Conservation (phyloP, 2,329 filamentous ascomycete species). For the Diplodia sapinea region DNA sequence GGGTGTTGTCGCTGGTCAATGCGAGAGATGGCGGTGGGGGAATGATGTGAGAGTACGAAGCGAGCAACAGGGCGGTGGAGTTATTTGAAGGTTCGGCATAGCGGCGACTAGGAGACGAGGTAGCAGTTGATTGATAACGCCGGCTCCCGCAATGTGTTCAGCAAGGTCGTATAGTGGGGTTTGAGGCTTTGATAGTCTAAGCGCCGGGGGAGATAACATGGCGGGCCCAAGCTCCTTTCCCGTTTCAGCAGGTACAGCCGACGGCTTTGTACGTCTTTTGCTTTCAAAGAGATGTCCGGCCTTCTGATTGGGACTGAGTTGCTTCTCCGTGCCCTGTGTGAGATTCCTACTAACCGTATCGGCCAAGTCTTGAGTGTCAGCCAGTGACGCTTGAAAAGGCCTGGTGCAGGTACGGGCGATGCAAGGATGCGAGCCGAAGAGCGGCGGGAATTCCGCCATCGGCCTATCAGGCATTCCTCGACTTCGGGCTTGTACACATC, state of each 20-base stretch:
- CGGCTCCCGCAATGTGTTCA: neutral
- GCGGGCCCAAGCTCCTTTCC: slow-evolving; percentile 13
- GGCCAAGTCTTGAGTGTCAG: neutral
- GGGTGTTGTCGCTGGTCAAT: too few relatives aligned
- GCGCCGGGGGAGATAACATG: slow-evolving; percentile 8
- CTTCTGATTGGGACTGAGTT: neutral
- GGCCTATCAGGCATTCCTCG: slow-evolving; percentile 1
- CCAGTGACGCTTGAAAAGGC: neutral
- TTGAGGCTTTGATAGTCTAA: slow-evolving; percentile 9
- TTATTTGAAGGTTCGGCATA: slow-evolving; percentile 5
- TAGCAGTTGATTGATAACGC: neutral
- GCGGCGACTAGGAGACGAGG: neutral
- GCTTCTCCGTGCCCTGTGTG: neutral
- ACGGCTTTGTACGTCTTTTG: neutral
- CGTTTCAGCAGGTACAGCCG: slow-evolving; percentile 1
- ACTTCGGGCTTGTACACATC: neutral
- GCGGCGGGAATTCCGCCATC: slow-evolving; percentile 3
- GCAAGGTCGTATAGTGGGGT: slow-evolving; percentile 4
- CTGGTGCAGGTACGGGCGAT: neutral
- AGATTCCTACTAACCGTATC: neutral
- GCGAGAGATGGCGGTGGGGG: neutral
- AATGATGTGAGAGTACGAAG: neutral
- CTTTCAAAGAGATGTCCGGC: neutral
- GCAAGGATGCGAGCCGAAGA: slow-evolving; percentile 20
- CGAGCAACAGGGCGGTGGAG: neutral